Percentiles rank a stretch among this genome's conserved stretches.
phyloP scores from a whole-genome alignment of 352 stramenopile genomes.

The Phytophthora foliorum region DNA sequence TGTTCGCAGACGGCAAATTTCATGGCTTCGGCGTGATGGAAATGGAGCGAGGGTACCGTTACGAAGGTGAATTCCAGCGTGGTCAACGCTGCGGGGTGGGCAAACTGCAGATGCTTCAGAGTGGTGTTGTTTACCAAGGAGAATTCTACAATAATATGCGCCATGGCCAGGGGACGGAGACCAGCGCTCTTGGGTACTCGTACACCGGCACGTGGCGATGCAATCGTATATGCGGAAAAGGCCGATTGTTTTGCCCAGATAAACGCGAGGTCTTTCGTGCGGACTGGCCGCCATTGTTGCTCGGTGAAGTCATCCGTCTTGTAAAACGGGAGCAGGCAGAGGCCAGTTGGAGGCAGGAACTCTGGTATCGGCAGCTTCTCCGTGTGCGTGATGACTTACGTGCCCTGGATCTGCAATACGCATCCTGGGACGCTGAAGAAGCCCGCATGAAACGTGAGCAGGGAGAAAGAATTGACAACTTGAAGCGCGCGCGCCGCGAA shows the following conservation, averaged over 20 bases:
- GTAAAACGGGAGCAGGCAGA: conserved; percentile 51
- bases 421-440: conserved; percentile 69
- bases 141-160: conserved; percentile 74
- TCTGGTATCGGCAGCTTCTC: conserved; percentile 63
- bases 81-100: conserved; percentile 57
- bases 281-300: conserved; percentile 67
- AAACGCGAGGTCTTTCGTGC: conserved; percentile 52
- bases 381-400: conserved; percentile 77
- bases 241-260: conserved; percentile 54
- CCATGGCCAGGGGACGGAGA: conserved; percentile 73
- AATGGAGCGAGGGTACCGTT: conserved; percentile 54
- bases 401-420: conserved; percentile 67
- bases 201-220: conserved; percentile 62
- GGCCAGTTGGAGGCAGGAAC: conserved; percentile 40
- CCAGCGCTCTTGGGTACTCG: conserved; percentile 62
- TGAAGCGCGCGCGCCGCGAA: conserved; percentile 61
- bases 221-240: conserved; percentile 71
- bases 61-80: conserved; percentile 68
- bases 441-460: conserved; percentile 55
- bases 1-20: conserved; percentile 64
- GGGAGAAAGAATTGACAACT: conserved; percentile 48
- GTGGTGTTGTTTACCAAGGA: conserved; percentile 65
- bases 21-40: conserved; percentile 76
- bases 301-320: conserved; percentile 68
- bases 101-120: conserved; percentile 53